A percentile compares a stretch with the other conserved stretches of the same genome.
These are phyloP conservation scores for Zygosaccharomyces siamensis DNA, from an alignment of 805 yeast species.

Conservation along the genomic window DNA sequence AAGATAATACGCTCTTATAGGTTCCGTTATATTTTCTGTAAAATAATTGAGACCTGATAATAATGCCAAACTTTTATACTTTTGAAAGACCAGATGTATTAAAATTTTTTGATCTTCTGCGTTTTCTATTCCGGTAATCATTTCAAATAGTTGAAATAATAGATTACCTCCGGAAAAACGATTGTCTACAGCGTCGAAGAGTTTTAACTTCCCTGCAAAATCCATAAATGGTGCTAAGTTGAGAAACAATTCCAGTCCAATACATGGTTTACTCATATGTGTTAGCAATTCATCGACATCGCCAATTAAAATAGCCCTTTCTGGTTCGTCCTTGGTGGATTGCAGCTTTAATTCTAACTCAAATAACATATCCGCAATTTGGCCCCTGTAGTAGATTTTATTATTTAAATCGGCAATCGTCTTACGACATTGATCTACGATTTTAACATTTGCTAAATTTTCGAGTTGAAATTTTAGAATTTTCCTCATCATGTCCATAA, in stretches of 20 bases:
- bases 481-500: slow-evolving; percentile 68
- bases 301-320: slow-evolving; percentile 19
- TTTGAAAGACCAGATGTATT: slow-evolving; percentile 25
- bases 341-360: slow-evolving; percentile 50
- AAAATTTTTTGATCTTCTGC: slow-evolving; percentile 14
- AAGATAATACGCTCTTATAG: slow-evolving; percentile 23
- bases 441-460: slow-evolving; percentile 21
- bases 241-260: slow-evolving; percentile 26
- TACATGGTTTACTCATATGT: slow-evolving; percentile 21
- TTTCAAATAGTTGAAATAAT: slow-evolving; percentile 21
- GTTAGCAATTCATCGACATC: slow-evolving; percentile 23
- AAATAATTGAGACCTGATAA: slow-evolving; percentile 32
- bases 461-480: slow-evolving; percentile 46
- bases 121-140: slow-evolving; percentile 13
- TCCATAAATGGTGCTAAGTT: slow-evolving; percentile 23
- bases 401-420: slow-evolving; percentile 67
- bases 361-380: slow-evolving; percentile 72
- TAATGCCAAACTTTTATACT: slow-evolving; percentile 29
- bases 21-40: slow-evolving; percentile 18
- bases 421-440: slow-evolving; percentile 44
- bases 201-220: slow-evolving; percentile 5
- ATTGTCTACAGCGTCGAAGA: slow-evolving; percentile 24
- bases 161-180: slow-evolving; percentile 20
- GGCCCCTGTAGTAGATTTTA: slow-evolving; percentile 83
- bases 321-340: slow-evolving; percentile 23